These are phyloP conservation scores for Acanthamoeba rhysodes DNA, from an alignment of 208 protist species.

Conservation along the genomic window DNA sequence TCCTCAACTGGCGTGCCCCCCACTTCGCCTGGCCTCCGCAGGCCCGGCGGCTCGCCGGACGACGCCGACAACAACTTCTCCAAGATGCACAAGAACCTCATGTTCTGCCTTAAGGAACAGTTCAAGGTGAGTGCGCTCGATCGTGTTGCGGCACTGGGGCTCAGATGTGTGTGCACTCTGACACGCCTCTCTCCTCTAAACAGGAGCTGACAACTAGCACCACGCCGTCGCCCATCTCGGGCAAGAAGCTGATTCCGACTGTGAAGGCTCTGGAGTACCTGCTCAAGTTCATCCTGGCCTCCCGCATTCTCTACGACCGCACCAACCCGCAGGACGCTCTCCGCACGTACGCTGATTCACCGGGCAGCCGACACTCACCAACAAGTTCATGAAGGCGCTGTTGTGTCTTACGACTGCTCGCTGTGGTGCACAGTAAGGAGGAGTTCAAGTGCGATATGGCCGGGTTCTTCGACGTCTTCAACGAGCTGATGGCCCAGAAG, in stretches of 20 bases:
- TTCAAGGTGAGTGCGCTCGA: conserved; percentile 22
- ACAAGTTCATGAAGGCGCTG: neutral
- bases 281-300: conserved; percentile 77
- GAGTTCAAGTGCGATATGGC: conserved; percentile 73
- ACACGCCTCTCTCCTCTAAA: neutral
- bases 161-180: neutral
- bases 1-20: neutral
- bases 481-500: conserved; percentile 72
- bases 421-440: conserved; percentile 27
- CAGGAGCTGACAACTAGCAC: conserved; percentile 18
- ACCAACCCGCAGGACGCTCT: conserved; percentile 44
- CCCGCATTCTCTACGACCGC: conserved; percentile 64
- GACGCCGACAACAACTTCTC: conserved; percentile 64
- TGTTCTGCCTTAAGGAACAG: conserved; percentile 71
- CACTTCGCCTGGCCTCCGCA: neutral
- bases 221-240: conserved; percentile 9
- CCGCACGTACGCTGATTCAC: conserved; percentile 3
- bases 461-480: conserved; percentile 61
- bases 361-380: neutral
- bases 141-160: neutral
- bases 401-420: neutral
- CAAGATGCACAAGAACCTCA: conserved; percentile 74
- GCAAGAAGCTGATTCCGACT: conserved; percentile 71
- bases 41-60: neutral
- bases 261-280: conserved; percentile 83